A percentile compares a stretch with the other conserved stretches of the same genome.
phyloP scores from a whole-genome alignment of 1,284 basidiomycete genomes.

The Spongispora temasekensis region DNA sequence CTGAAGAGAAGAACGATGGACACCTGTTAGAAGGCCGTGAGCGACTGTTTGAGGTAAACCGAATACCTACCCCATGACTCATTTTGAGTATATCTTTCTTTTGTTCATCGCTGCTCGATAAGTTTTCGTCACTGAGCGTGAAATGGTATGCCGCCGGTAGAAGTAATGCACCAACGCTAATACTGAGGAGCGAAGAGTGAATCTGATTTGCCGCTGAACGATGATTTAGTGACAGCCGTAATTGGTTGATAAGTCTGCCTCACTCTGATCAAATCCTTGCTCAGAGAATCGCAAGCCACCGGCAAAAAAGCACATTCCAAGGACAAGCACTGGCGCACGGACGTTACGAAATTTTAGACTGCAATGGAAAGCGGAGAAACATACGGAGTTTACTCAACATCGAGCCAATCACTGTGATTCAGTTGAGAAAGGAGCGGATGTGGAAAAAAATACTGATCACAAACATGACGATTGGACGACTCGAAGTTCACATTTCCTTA shows the following conservation, averaged over 20 bases:
- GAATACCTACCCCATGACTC: slow-evolving; percentile 74
- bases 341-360: slow-evolving; percentile 8
- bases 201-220: slow-evolving; percentile 71
- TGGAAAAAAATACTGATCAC: slow-evolving; percentile 33
- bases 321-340: slow-evolving; percentile 43
- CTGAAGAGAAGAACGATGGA: slow-evolving; percentile 72
- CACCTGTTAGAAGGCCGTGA: slow-evolving; percentile 42
- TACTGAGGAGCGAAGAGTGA: slow-evolving; percentile 79
- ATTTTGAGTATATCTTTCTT: slow-evolving; percentile 71
- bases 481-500: slow-evolving; percentile 81
- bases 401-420: slow-evolving; percentile 66
- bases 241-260: slow-evolving; percentile 24
- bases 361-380: slow-evolving; percentile 25
- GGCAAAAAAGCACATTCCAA: slow-evolving; percentile 82
- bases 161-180: slow-evolving; percentile 78
- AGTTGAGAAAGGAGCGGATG: slow-evolving; percentile 6
- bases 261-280: slow-evolving; percentile 75
- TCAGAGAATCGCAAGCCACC: slow-evolving; percentile 78
- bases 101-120: slow-evolving; percentile 39
- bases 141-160: slow-evolving; percentile 80
- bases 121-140: slow-evolving; percentile 45
- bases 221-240: slow-evolving; percentile 1
- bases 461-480: slow-evolving; percentile 80
- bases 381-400: slow-evolving; percentile 76
- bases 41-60: background rate